These are phyloP conservation scores for Coniochaeta hoffmannii DNA, from an alignment of 2,329 filamentous ascomycete species.

Conservation along the genomic window DNA sequence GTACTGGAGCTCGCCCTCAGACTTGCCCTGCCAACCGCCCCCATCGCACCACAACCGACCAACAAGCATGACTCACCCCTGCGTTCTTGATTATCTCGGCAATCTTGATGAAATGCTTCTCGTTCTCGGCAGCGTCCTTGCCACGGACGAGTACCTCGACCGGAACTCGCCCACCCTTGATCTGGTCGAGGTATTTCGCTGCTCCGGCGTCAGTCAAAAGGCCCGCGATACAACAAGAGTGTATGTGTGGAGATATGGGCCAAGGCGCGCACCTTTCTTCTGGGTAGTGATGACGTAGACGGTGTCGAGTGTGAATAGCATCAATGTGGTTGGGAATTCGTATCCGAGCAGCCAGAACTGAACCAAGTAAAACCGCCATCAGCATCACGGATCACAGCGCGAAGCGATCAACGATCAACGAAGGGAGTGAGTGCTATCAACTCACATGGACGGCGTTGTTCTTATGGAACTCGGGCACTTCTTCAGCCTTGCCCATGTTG, in stretches of 20 bases:
- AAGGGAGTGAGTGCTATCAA: conserved; percentile 17
- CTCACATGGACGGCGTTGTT: conserved; percentile 92
- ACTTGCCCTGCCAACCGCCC: conserved; percentile 12
- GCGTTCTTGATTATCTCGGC: conserved; percentile 79
- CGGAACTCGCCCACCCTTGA: conserved; percentile 87
- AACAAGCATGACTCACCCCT: conserved; percentile 61
- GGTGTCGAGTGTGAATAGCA: conserved; percentile 82
- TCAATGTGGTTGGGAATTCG: conserved; percentile 93
- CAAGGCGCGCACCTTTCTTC: conserved; percentile 79
- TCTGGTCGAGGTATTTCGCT: conserved; percentile 88
- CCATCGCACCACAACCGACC: too few relatives aligned
- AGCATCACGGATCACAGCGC: conserved; percentile 1
- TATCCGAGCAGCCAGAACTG: conserved; percentile 98
- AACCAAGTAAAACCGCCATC: conserved; percentile 6
- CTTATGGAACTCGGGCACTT: conserved; percentile 82
- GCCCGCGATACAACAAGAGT: too few relatives aligned
- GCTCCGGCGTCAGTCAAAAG: conserved; percentile 23
- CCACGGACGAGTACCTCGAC: conserved; percentile 87
- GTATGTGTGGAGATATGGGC: background rate
- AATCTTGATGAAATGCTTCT: conserved; percentile 81
- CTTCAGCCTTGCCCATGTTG: conserved; percentile 92
- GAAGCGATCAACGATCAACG: background rate
- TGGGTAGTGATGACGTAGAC: conserved; percentile 91
- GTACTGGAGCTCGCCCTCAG: background rate
- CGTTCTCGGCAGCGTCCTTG: conserved; percentile 86